Evolutionary conservation across 192 early-diverging fungal genomes (phyloP).

Genomic region (Paraglomus brasilianum): DNA sequence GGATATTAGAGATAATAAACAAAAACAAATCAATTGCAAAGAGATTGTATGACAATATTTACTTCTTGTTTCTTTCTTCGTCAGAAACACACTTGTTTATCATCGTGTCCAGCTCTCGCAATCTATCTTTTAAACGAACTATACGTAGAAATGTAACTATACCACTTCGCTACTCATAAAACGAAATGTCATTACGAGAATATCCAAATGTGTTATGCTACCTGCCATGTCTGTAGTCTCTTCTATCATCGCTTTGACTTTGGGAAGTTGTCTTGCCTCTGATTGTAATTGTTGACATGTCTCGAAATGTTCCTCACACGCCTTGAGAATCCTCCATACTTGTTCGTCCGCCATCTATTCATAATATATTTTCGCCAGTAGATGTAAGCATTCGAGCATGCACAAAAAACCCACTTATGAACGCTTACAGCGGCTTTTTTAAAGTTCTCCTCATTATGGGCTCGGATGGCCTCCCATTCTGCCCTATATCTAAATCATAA

Average conservation of each 20-base stretch:
- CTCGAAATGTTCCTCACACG: constrained; percentile 27
- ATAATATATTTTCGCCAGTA: background rate
- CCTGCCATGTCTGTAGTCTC: constrained; percentile 9
- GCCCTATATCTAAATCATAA: constrained; percentile 22
- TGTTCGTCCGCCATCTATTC: constrained; percentile 19
- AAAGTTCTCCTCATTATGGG: constrained; percentile 20
- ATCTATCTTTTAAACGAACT: constrained; percentile 25
- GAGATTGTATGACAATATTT: too few relatives aligned
- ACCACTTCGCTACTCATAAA: background rate
- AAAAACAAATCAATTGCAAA: too few relatives aligned
- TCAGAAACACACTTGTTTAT: constrained; percentile 24
- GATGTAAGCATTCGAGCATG: background rate
- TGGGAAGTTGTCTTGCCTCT: constrained; percentile 22
- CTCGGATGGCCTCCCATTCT: constrained; percentile 18
- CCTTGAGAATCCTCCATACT: background rate
- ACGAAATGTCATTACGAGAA: background rate
- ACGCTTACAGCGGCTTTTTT: constrained; percentile 22
- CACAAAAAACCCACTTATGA: background rate
- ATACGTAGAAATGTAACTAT: background rate
- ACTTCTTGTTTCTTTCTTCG: too few relatives aligned
- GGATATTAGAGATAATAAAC: background rate
- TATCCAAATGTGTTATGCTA: background rate
- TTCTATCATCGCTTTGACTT: constrained; percentile 23
- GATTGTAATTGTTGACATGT: constrained; percentile 24
- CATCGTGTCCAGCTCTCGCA: constrained; percentile 23